Percentiles rank a stretch among this genome's conserved stretches.
Conservation (phyloP, 2,329 filamentous ascomycete genomes). For the Fusarium temperatum region DNA sequence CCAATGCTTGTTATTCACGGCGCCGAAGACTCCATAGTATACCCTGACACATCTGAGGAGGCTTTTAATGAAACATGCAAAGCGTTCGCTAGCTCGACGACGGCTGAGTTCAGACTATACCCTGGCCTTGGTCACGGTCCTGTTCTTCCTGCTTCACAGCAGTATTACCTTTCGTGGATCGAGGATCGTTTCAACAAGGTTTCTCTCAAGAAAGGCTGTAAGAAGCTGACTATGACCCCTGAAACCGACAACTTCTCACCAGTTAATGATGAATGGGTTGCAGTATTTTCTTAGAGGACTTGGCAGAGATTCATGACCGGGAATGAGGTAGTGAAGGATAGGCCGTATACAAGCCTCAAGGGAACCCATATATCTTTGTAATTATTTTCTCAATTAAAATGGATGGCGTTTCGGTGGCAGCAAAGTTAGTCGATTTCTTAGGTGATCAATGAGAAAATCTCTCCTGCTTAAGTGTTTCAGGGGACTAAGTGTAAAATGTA, state of each 20-base stretch:
- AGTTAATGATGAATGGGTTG: not conserved
- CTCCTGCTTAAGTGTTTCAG: fast-evolving
- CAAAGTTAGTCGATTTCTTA: not conserved
- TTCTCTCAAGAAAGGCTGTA: not conserved
- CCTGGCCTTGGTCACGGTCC: not conserved
- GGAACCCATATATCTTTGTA: not conserved
- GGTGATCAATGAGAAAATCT: fast-evolving
- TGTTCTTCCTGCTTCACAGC: not conserved
- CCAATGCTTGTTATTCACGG: conserved; percentile 40
- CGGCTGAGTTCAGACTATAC: not conserved
- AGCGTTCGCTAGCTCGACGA: not conserved
- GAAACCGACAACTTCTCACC: not conserved
- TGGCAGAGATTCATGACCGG: fast-evolving
- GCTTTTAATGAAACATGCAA: conserved; percentile 26
- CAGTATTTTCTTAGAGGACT: not conserved
- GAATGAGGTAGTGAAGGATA: not conserved
- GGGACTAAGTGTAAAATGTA: fast-evolving
- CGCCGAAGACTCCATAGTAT: conserved; percentile 23
- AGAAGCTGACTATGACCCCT: not conserved
- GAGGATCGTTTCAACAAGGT: not conserved
- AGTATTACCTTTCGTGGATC: not conserved
- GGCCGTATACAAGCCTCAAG: no score
- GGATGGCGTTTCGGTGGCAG: fast-evolving
- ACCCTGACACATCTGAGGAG: not conserved
- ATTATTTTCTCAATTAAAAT: not conserved